Evolutionary conservation across 257 asterid genomes (phyloP).

Genomic region (Striga asiatica): DNA sequence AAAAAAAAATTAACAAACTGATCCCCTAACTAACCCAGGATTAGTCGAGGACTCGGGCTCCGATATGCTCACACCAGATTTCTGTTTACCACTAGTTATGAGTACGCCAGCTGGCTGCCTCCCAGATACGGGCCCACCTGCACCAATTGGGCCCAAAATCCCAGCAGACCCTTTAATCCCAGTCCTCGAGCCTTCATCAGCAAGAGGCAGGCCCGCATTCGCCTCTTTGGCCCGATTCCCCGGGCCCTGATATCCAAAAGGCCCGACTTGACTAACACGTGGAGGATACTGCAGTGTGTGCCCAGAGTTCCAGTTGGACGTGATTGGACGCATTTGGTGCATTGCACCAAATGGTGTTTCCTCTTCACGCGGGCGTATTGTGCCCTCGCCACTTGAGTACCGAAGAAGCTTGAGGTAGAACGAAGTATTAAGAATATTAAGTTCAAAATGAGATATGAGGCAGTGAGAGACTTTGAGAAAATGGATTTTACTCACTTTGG

Average conservation of each 20-base stretch:
- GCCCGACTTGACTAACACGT: constrained; percentile 47
- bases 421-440: background rate
- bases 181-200: constrained; percentile 96
- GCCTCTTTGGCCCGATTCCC: constrained; percentile 56
- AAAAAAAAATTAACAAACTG: constrained; percentile 7
- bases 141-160: constrained; percentile 48
- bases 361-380: constrained; percentile 41
- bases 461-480: background rate
- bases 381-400: constrained; percentile 53
- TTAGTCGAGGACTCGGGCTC: constrained; percentile 53
- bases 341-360: constrained; percentile 37
- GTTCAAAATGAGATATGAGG: background rate
- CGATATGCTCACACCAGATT: constrained; percentile 31
- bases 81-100: constrained; percentile 43
- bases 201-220: constrained; percentile 46
- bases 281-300: constrained; percentile 57
- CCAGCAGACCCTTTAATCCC: constrained; percentile 86
- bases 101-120: constrained; percentile 63
- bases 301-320: constrained; percentile 46
- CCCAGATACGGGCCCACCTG: constrained; percentile 37
- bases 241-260: constrained; percentile 47
- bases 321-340: constrained; percentile 59
- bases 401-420: constrained; percentile 66
- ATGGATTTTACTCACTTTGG: constrained; percentile 38
- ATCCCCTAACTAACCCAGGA: constrained; percentile 40